A percentile compares a stretch with the other conserved stretches of the same genome.
phyloP scores from a whole-genome alignment of 164 flowering plant species.

The Platanus orientalis region DNA sequence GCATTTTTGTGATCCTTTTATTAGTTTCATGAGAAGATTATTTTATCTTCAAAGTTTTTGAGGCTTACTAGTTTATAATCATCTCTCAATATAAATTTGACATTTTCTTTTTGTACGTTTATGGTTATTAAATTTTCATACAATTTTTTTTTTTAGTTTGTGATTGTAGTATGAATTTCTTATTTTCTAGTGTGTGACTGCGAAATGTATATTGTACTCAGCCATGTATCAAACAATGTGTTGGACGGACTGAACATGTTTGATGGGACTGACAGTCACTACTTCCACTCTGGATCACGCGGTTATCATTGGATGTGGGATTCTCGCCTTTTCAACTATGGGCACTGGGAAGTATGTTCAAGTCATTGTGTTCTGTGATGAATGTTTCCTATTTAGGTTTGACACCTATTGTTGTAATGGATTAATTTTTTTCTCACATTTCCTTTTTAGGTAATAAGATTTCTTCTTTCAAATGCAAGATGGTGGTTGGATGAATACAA shows the following conservation, averaged over 20 bases:
- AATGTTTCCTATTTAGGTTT: constrained; percentile 2
- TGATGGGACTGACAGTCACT: constrained; percentile 93
- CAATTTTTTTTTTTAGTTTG: background rate
- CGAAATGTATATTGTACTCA: constrained; percentile 23
- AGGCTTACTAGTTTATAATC: too few species aligned
- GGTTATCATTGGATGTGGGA: constrained; percentile 99
- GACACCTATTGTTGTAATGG: constrained; percentile 1
- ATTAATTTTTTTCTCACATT: constrained; percentile 9
- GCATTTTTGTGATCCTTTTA: too few species aligned
- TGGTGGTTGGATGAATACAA: constrained; percentile 99
- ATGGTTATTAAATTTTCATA: too few species aligned
- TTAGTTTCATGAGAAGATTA: too few species aligned
- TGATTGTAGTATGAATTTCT: background rate
- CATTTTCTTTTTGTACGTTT: too few species aligned
- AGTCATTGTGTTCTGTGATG: background rate
- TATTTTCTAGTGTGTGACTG: constrained; percentile 8
- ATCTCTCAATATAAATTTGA: too few species aligned
- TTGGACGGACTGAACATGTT: constrained; percentile 98
- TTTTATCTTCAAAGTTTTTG: too few species aligned
- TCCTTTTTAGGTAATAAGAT: constrained; percentile 67
- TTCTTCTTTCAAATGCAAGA: constrained; percentile 95
- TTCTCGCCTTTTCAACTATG: constrained; percentile 95
- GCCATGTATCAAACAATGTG: constrained; percentile 89
- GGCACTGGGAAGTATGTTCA: constrained; percentile 86
- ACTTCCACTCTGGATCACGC: constrained; percentile 92